phyloP scores from a whole-genome alignment of 1,284 basidiomycete genomes.

The Marasmius tenuissimus region DNA sequence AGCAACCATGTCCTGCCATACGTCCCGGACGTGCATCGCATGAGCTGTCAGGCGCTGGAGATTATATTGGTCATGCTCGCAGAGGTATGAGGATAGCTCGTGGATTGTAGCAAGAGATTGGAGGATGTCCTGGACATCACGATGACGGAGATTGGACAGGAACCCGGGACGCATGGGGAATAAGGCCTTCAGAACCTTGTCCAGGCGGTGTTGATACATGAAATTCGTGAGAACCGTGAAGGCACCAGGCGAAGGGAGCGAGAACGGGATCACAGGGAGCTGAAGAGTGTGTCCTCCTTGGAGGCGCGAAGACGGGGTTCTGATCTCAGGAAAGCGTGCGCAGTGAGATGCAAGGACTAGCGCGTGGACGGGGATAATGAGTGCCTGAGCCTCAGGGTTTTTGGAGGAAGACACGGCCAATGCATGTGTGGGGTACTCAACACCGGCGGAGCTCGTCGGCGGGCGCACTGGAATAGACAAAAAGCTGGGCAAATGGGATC shows the following conservation, averaged over 20 bases:
- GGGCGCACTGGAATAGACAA: slow-evolving; percentile 45
- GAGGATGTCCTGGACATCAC: slow-evolving; percentile 43
- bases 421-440: slow-evolving; percentile 55
- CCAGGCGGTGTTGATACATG: slow-evolving; percentile 63
- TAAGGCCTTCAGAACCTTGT: slow-evolving; percentile 51
- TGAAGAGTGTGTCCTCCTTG: slow-evolving; percentile 34
- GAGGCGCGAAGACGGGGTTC: slow-evolving; percentile 35
- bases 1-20: slow-evolving; percentile 72
- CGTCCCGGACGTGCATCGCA: slow-evolving; percentile 64
- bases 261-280: slow-evolving; percentile 65
- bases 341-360: slow-evolving; percentile 61
- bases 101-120: slow-evolving; percentile 45
- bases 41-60: slow-evolving; percentile 52
- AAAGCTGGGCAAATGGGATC: slow-evolving; percentile 45
- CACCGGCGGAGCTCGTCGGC: slow-evolving; percentile 24
- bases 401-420: slow-evolving; percentile 51
- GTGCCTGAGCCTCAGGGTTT: slow-evolving; percentile 30
- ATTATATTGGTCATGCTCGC: slow-evolving; percentile 38
- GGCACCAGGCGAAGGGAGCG: slow-evolving; percentile 65
- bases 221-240: slow-evolving; percentile 64
- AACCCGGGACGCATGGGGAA: slow-evolving; percentile 58
- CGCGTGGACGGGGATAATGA: slow-evolving; percentile 56
- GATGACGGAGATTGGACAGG: slow-evolving; percentile 47
- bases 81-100: slow-evolving; percentile 52
- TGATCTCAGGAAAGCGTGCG: slow-evolving; percentile 53